Conservation (phyloP, 2,329 filamentous ascomycete species). For the Sporothrix dimorphospora region DNA sequence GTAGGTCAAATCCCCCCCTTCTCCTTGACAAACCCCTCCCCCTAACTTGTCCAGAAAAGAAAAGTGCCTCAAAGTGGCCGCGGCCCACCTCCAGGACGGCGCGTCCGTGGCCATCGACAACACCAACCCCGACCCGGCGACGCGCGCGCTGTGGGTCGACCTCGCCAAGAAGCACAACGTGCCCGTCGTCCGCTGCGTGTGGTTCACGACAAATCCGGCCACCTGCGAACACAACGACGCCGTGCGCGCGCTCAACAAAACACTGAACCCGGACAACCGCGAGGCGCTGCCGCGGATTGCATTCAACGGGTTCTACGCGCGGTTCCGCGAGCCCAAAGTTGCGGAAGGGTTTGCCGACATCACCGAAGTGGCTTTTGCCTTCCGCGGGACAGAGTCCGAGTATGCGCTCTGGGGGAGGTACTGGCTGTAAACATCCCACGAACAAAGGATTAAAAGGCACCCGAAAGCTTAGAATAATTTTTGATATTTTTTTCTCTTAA, state of each 20-base stretch:
- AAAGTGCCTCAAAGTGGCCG: slow-evolving; percentile 73
- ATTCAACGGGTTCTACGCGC: slow-evolving; percentile 73
- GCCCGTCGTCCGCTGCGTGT: slow-evolving; percentile 83
- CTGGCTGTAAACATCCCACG: slow-evolving; percentile 62
- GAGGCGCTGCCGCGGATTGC: slow-evolving; percentile 74
- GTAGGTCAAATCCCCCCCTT: too few relatives aligned
- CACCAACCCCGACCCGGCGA: slow-evolving; percentile 85
- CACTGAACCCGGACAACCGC: slow-evolving; percentile 81
- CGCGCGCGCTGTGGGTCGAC: slow-evolving; percentile 75
- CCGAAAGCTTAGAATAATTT: slow-evolving; percentile 10
- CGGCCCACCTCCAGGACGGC: slow-evolving; percentile 64
- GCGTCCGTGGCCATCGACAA: slow-evolving; percentile 83
- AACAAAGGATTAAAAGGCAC: background rate
- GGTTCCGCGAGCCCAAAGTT: slow-evolving; percentile 71
- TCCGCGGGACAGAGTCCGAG: slow-evolving; percentile 70
- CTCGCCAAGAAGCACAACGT: slow-evolving; percentile 71
- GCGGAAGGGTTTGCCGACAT: slow-evolving; percentile 87
- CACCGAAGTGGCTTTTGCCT: slow-evolving; percentile 72
- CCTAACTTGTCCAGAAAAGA: slow-evolving; percentile 52
- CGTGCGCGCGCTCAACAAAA: slow-evolving; percentile 69
- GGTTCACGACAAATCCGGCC: slow-evolving; percentile 73
- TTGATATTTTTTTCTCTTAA: slow-evolving; percentile 1
- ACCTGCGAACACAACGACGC: slow-evolving; percentile 85
- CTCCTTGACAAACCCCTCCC: background rate
- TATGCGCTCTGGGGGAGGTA: slow-evolving; percentile 74